phyloP scores from a whole-genome alignment of 108 stramenopile species.

The Nitzschia sp. region DNA sequence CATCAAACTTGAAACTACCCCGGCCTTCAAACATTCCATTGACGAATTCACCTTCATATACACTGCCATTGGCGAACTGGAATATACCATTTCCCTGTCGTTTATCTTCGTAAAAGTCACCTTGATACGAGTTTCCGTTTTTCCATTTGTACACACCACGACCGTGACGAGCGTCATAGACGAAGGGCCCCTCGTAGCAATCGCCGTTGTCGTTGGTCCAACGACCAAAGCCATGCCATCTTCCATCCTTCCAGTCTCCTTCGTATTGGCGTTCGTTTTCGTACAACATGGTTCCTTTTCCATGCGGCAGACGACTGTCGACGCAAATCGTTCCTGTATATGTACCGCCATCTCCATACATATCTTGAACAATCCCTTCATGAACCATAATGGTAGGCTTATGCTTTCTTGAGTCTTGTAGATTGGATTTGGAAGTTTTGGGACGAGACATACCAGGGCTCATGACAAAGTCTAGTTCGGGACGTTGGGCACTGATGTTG shows the following conservation, averaged over 20 bases:
- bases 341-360: conserved; percentile 48
- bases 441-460: not conserved
- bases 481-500: not conserved
- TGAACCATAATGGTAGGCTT: conserved; percentile 22
- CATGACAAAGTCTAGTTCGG: not conserved
- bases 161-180: conserved; percentile 47
- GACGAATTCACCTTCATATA: conserved; percentile 51
- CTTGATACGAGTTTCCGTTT: conserved; percentile 44
- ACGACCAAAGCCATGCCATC: conserved; percentile 43
- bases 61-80: conserved; percentile 45
- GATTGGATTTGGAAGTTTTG: not conserved
- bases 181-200: conserved; percentile 45
- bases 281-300: conserved; percentile 61
- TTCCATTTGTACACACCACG: conserved; percentile 43
- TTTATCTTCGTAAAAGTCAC: conserved; percentile 43
- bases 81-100: conserved; percentile 49
- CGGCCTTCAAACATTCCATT: conserved; percentile 43
- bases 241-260: conserved; percentile 62
- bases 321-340: conserved; percentile 36
- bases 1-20: conserved; percentile 34
- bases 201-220: conserved; percentile 48
- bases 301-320: conserved; percentile 44
- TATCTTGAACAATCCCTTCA: conserved; percentile 26
- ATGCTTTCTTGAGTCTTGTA: not conserved
- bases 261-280: conserved; percentile 57